phyloP scores from a whole-genome alignment of 2,329 filamentous ascomycete species.

The Aureobasidium musti region DNA sequence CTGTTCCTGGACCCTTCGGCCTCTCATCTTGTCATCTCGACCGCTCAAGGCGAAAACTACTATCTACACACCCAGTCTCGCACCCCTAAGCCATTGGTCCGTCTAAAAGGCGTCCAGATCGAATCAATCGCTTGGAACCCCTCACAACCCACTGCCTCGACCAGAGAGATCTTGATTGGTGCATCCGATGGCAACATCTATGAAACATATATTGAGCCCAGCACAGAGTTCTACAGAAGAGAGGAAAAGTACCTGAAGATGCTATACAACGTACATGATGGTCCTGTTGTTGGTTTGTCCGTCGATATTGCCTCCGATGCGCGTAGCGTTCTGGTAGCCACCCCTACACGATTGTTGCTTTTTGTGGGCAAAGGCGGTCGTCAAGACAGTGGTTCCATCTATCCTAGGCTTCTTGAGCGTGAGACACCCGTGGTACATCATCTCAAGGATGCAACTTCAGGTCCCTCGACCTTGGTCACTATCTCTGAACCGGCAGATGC shows the following conservation, averaged over 20 bases:
- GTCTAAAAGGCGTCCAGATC: slow-evolving; percentile 81
- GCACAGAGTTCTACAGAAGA: slow-evolving; percentile 90
- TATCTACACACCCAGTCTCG: slow-evolving; percentile 96
- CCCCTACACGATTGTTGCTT: slow-evolving; percentile 75
- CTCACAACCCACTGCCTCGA: slow-evolving; percentile 86
- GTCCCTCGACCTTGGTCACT: slow-evolving; percentile 68
- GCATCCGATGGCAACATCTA: slow-evolving; percentile 94
- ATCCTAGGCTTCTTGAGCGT: slow-evolving; percentile 81
- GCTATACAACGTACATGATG: slow-evolving; percentile 79
- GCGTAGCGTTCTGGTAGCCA: slow-evolving; percentile 76
- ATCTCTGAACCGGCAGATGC: slow-evolving; percentile 71
- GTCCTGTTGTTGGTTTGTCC: slow-evolving; percentile 82
- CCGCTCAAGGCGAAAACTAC: slow-evolving; percentile 90
- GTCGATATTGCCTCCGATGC: slow-evolving; percentile 74
- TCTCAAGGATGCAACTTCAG: slow-evolving; percentile 56
- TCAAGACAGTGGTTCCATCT: slow-evolving; percentile 76
- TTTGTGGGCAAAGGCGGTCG: slow-evolving; percentile 75
- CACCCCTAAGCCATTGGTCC: slow-evolving; percentile 76
- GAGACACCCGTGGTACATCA: slow-evolving; percentile 80
- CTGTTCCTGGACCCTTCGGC: slow-evolving; percentile 98
- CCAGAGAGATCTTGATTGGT: slow-evolving; percentile 88
- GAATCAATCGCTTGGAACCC: slow-evolving; percentile 96
- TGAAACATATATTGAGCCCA: slow-evolving; percentile 91
- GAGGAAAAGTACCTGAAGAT: slow-evolving; percentile 90
- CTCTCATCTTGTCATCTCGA: slow-evolving; percentile 89